A percentile compares a stretch with the other conserved stretches of the same genome.
Conservation (phyloP, 2,329 filamentous ascomycete species). For the Boeremia exigua region DNA sequence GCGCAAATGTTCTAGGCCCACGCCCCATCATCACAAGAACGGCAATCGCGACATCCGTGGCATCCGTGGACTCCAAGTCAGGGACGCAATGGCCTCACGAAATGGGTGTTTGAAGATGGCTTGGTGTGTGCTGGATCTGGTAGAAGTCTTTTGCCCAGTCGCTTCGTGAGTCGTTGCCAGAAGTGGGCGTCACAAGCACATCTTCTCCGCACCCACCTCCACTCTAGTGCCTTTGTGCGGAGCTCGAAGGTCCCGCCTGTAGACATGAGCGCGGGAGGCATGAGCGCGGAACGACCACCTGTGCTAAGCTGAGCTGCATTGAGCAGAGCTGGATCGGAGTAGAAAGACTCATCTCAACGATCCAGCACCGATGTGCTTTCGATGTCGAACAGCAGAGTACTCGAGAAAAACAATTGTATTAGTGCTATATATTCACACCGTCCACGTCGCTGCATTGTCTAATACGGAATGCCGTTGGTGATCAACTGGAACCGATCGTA, state of each 20-base stretch:
- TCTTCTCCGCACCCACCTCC: no score
- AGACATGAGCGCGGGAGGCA: no score
- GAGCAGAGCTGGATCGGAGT: no score
- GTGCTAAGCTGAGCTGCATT: no score
- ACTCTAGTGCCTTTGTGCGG: no score
- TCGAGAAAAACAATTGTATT: not conserved
- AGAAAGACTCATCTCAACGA: no score
- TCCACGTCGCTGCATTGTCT: conserved; percentile 22
- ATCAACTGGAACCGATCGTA: conserved; percentile 98
- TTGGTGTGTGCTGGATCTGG: not conserved
- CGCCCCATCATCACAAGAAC: conserved; percentile 3
- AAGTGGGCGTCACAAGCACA: not conserved
- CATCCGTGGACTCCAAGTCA: not conserved
- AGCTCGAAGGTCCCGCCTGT: no score
- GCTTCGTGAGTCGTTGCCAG: not conserved
- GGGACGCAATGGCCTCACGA: not conserved
- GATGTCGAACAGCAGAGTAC: no score
- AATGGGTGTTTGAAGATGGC: not conserved
- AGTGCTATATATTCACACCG: not conserved
- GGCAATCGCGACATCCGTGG: not conserved
- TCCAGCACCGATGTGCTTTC: not conserved
- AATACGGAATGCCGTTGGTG: conserved; percentile 97
- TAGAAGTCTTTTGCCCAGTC: not conserved
- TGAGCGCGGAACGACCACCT: no score
- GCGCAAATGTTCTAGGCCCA: conserved; percentile 8